Evolutionary conservation across 768 basidiomycete species (phyloP).

Genomic region (Agaricus bisporus): DNA sequence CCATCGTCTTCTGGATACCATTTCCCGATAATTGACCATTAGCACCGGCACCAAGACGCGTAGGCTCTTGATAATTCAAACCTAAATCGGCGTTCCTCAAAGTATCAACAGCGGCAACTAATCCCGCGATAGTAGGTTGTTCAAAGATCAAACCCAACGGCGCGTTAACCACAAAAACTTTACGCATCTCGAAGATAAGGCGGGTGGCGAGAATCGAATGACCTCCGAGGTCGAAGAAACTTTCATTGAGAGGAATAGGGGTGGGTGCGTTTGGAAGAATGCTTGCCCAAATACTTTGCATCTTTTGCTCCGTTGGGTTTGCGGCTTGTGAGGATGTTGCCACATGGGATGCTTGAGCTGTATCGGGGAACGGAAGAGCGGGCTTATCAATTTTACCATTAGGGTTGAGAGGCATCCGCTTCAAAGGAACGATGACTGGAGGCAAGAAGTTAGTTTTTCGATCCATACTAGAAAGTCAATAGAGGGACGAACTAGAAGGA

Average conservation of each 20-base stretch:
- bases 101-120: conserved; percentile 69
- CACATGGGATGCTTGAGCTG: conserved; percentile 55
- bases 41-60: conserved; percentile 3
- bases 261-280: conserved; percentile 76
- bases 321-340: conserved; percentile 31
- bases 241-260: conserved; percentile 82
- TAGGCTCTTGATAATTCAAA: conserved; percentile 24
- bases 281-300: conserved; percentile 79
- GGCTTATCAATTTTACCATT: conserved; percentile 99
- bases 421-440: conserved; percentile 88
- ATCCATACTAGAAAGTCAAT: conserved; percentile 1
- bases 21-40: conserved; percentile 6
- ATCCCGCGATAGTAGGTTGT: conserved; percentile 74
- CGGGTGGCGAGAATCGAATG: conserved; percentile 98
- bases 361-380: conserved; percentile 97
- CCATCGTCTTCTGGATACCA: conserved; percentile 16
- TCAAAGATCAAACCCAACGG: conserved; percentile 92
- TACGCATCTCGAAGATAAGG: conserved; percentile 94
- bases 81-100: conserved; percentile 80
- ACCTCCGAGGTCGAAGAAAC: conserved; percentile 97
- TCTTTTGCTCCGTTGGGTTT: conserved; percentile 69
- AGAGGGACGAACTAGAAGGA: conserved; percentile 64
- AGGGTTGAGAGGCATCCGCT: conserved; percentile 95
- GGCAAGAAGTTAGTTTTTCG: not conserved
- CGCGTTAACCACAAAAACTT: conserved; percentile 83